Evolutionary conservation across 202 grass and related monocot species (phyloP), one percentile per base, ranked within the genome.

Genomic region (Hordeum pubiflorum): DNA sequence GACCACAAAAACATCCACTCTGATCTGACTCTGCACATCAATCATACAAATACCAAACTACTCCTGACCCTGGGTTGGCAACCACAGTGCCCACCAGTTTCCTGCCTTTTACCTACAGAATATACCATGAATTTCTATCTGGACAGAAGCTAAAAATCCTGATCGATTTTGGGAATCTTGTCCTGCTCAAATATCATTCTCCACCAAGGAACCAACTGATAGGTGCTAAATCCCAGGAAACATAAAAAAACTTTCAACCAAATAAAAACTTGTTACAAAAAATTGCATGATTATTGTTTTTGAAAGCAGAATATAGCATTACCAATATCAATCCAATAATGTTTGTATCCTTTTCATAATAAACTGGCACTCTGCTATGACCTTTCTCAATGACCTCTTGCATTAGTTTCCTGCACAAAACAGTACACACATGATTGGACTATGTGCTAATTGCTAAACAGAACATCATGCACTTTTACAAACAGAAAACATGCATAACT

Each of bases 301-400:
- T 1, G 44, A 78, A 76, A 57, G 39, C 1, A 76, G 23, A 4
- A 71, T 44, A 34, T 9, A 14, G 32, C 3, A 83, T 83, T 98
- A 98, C 96, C 90, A 99, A 76, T 85, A 99, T 91, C 67, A 98
- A 81, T 48, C 96, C 96, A 89, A 98, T 93, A 82, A 98, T 91
- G 78, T 99, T 99, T 63, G 89, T 91, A 38, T 86, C 84, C 85
- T 88, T 89, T 37, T 93, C 89, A 84, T 95, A 91, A 79, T 95
- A 95, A 62, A 99, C 89, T 32, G 96, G 92, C 39, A 99, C 90
- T 76, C 92, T 89, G 78, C 96, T 99, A 80, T 99, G 96, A 68
- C 96, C 96, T 78, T 86, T 93, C 70, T 95, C 90, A 69, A 98
- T 59, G 40, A 98, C 88, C 40, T 95, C 81, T 64, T 81, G 86